Base-by-base conservation (phyloP, 345 rosid species). In the Durio zibethinus region DNA sequence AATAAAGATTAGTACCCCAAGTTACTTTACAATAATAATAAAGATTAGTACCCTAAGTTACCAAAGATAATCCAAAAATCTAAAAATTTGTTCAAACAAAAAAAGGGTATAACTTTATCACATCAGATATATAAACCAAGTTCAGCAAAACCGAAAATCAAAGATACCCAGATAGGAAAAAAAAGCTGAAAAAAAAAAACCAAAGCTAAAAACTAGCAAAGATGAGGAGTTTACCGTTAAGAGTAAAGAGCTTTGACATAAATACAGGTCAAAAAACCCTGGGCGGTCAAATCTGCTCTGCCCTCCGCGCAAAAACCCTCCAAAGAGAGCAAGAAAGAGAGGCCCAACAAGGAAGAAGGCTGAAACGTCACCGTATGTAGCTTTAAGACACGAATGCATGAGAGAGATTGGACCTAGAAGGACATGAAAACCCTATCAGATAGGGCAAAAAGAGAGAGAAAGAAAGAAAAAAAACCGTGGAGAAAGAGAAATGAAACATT, bases 161-260 rank as follows among this genome's bases (percentile, higher is more conserved):
- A 54, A 76, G 63, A 60, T 45, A 14, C 38, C 25, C 21, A 57
- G 6, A 2, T 27, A 8, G 35, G n/a, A 42, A 74, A 77, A 43
- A 12, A 76, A 78, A 11, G n/a, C 61, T 11, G 33, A 43, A 21
- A 23, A 54, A n/a, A 10, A 67, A 42, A 27, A 35, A 5, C 5
- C 35, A 16, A 29, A 64, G 47, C 25, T 27, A 73, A 72, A 64
- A 56, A 21, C 0, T 25, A 21, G 35, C 20, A 59, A 21, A 40
- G 53, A 53, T 63, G 14, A n/a, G 16, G 59, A 75, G 12, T 81
- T 77, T 90, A 95, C 99, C 97, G 57, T 82, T 83, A 62, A 90
- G 81, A 48, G 84, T 82, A 77, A 85, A 83, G 93, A 95, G 80
- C 83, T 91, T 86, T 80, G 99, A 85, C 99, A 95, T 95, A 82